A percentile compares a stretch with the other conserved stretches of the same genome.
Evolutionary conservation across 371 early-diverging fungal species (phyloP).

Genomic region (Rhizopus microsporus): DNA sequence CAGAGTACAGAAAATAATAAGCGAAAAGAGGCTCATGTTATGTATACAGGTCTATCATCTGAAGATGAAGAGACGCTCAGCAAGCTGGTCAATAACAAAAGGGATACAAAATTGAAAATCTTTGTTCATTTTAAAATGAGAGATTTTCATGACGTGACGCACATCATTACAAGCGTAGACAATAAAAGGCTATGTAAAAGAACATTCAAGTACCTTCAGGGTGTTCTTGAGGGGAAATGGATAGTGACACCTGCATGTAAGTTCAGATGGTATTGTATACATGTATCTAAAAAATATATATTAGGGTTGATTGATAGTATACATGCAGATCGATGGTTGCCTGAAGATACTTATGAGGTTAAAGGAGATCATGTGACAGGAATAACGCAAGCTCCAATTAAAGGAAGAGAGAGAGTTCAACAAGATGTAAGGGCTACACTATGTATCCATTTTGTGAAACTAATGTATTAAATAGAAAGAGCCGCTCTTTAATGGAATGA

Average conservation of each 20-base stretch:
- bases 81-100: slow-evolving; percentile 9
- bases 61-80: slow-evolving; percentile 19
- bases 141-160: slow-evolving; percentile 31
- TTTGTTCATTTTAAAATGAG: slow-evolving; percentile 20
- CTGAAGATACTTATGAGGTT: slow-evolving; percentile 36
- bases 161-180: slow-evolving; percentile 34
- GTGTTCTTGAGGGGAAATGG: slow-evolving; percentile 43
- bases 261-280: slow-evolving; percentile 1
- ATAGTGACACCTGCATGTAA: slow-evolving; percentile 39
- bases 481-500: slow-evolving; percentile 24
- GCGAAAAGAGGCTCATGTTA: slow-evolving; percentile 13
- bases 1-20: neutral
- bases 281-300: neutral
- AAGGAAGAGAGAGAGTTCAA: slow-evolving; percentile 21
- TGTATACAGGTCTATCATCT: slow-evolving; percentile 13
- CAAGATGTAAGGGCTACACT: neutral
- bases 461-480: neutral
- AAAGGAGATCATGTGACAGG: slow-evolving; percentile 36
- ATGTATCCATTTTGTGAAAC: neutral
- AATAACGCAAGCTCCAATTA: slow-evolving; percentile 27
- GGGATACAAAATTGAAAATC: slow-evolving; percentile 18
- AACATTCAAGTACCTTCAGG: slow-evolving; percentile 42
- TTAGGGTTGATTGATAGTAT: slow-evolving; percentile 39
- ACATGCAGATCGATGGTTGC: slow-evolving; percentile 29
- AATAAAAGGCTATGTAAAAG: slow-evolving; percentile 29